Base-by-base conservation (phyloP, 306 rosid species). In the Cercis canadensis region DNA sequence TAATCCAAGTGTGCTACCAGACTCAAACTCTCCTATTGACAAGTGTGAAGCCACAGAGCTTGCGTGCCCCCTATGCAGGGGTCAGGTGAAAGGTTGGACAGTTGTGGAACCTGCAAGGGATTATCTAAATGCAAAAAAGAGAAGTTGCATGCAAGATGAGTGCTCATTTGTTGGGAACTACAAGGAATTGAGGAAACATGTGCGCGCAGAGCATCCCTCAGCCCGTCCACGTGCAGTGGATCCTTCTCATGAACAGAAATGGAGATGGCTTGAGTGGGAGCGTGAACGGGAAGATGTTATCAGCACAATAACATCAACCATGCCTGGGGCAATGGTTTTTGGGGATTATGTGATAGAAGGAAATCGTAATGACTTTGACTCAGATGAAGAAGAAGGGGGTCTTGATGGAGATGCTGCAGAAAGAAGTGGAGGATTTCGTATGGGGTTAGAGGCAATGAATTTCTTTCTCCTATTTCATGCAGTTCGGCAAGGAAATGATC, bases 41-140 rank as follows among this genome's bases (percentile, higher is more conserved):
- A 90, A 82, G 54, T 73, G 82, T 62, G 87, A 86, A 75, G 73
- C 65, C 74, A 52, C 83, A 0, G 95, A 91, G 65, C 86, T 84
- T 71, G 87, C 90, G 10, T 94, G 95, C 81, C 97, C 92, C 74
- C 80, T 84, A 58, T 87, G 93, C 65, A 67, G 96, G 68, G 98
- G 89, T 64, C 87, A 87, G 81, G 99, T 95, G 79, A 95, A 95
- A 69, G 99, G 99, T 64, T 95, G 99, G 97, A 95, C 99, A 11
- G 96, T 95, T 64, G 96, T 95, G 70, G 96, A 95, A 70, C 92
- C 93, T 53, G 97, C 91, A 34, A 83, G 99, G 55, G 96, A 86
- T 45, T 87, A 57, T 77, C 87, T 95, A n/a, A 92, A 95, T 78
- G 87, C 85, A 13, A 95, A 95, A 81, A 80, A 66, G 83, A 83